Evolutionary conservation across 2,329 filamentous ascomycete species (phyloP).

Genomic region (Paecilomyces formosus): DNA sequence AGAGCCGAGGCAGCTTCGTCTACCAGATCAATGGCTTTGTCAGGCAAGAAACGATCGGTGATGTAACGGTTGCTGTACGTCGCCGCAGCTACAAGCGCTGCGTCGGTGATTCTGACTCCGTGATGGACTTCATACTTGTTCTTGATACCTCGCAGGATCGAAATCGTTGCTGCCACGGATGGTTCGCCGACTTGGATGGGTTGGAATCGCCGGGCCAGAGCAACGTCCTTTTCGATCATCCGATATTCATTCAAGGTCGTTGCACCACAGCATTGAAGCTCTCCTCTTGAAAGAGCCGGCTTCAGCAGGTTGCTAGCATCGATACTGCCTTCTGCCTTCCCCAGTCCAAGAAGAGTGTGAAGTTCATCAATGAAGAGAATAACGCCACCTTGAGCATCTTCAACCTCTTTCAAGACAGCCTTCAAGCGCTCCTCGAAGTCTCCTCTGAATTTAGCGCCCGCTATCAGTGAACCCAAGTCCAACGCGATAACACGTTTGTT

Average conservation of each 20-base stretch:
- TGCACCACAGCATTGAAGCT: conserved; percentile 90
- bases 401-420: conserved; percentile 81
- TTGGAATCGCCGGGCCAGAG: conserved; percentile 85
- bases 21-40: conserved; percentile 95
- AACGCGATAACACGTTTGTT: conserved; percentile 83
- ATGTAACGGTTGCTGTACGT: conserved; percentile 94
- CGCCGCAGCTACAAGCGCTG: conserved; percentile 83
- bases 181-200: conserved; percentile 92
- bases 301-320: conserved; percentile 94
- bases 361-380: conserved; percentile 95
- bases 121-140: conserved; percentile 97
- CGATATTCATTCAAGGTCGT: conserved; percentile 91
- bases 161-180: conserved; percentile 84
- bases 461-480: conserved; percentile 87
- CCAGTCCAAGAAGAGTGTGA: conserved; percentile 82
- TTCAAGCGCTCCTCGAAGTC: conserved; percentile 96
- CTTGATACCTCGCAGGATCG: conserved; percentile 91
- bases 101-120: conserved; percentile 88
- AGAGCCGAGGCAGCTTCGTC: conserved; percentile 90
- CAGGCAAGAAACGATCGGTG: conserved; percentile 88
- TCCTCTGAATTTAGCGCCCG: conserved; percentile 88
- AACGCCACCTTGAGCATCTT: conserved; percentile 79
- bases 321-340: conserved; percentile 92
- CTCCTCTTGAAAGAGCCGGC: conserved; percentile 83
- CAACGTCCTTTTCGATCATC: conserved; percentile 91